phyloP scores from a whole-genome alignment of 2,329 filamentous ascomycete species.

The Amphichorda felina region DNA sequence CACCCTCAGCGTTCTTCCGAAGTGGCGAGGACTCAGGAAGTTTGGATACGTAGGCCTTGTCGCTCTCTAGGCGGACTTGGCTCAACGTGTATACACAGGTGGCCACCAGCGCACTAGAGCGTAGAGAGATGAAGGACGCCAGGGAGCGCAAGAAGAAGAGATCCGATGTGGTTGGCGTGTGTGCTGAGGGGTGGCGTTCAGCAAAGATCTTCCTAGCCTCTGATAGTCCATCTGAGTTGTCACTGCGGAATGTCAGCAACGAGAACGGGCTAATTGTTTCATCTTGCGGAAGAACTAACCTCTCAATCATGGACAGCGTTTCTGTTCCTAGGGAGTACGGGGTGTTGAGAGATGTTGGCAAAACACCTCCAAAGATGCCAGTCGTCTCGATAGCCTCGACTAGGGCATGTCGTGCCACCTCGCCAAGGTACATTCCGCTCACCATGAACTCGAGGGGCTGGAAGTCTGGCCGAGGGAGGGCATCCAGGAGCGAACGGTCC shows the following conservation, averaged over 20 bases:
- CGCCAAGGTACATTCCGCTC: slow-evolving; percentile 55
- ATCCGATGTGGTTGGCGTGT: slow-evolving; percentile 30
- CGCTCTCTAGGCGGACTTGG: slow-evolving; percentile 38
- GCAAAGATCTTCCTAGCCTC: slow-evolving; percentile 35
- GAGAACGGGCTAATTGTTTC: background rate
- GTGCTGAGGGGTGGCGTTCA: slow-evolving; percentile 33
- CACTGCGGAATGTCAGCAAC: background rate
- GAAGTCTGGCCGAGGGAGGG: slow-evolving; percentile 44
- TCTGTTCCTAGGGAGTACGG: slow-evolving; percentile 50
- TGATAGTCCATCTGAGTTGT: slow-evolving; percentile 14
- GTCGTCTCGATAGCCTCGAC: slow-evolving; percentile 45
- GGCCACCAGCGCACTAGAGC: slow-evolving; percentile 48
- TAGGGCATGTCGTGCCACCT: slow-evolving; percentile 46
- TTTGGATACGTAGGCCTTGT: slow-evolving; percentile 20
- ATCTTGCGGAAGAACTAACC: slow-evolving; percentile 32
- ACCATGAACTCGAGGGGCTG: slow-evolving; percentile 52
- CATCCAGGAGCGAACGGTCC: slow-evolving; percentile 40
- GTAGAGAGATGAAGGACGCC: slow-evolving; percentile 40
- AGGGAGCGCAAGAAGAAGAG: slow-evolving; percentile 39
- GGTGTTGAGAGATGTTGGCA: slow-evolving; percentile 38
- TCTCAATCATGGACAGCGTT: slow-evolving; percentile 44
- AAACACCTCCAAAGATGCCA: slow-evolving; percentile 41
- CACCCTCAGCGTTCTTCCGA: slow-evolving; percentile 36
- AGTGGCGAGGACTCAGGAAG: slow-evolving; percentile 17
- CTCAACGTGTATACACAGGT: slow-evolving; percentile 47